Evolutionary conservation across 768 basidiomycete genomes (phyloP).

Genomic region (Artomyces pyxidatus): DNA sequence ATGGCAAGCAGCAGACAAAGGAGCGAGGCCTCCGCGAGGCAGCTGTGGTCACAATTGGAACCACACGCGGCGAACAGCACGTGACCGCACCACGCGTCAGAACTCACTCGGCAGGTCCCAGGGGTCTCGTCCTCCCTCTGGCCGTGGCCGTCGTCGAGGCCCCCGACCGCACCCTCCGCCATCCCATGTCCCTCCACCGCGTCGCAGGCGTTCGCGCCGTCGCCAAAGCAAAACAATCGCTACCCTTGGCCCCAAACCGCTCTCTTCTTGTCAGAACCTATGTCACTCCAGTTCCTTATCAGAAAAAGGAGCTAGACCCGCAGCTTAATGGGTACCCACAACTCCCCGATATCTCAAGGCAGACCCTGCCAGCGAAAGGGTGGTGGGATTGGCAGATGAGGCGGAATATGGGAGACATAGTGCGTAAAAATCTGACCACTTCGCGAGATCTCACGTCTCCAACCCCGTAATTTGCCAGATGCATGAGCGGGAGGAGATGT

Average conservation of each 20-base stretch:
- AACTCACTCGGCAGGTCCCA: background rate
- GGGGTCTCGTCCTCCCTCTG: background rate
- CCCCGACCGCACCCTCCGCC: no score
- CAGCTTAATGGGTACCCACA: slow-evolving; percentile 69
- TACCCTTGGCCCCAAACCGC: slow-evolving; percentile 10
- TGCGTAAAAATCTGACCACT: slow-evolving; percentile 25
- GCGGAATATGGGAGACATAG: slow-evolving; percentile 76
- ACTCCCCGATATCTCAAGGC: slow-evolving; percentile 58
- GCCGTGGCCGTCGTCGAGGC: no score
- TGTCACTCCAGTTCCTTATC: slow-evolving; percentile 21
- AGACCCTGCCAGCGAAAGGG: slow-evolving; percentile 52
- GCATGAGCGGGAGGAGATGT: slow-evolving; percentile 72
- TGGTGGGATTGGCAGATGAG: slow-evolving; percentile 75
- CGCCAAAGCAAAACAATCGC: slow-evolving; percentile 12
- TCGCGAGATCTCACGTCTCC: slow-evolving; percentile 5
- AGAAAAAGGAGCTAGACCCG: slow-evolving; percentile 41
- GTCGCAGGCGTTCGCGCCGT: slow-evolving; percentile 26
- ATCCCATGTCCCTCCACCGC: slow-evolving; percentile 34
- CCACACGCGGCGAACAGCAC: slow-evolving; percentile 4
- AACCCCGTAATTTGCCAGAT: slow-evolving; percentile 36
- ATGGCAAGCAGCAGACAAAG: background rate
- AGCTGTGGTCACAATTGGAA: background rate
- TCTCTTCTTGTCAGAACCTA: slow-evolving; percentile 9
- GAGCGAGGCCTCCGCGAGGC: background rate
- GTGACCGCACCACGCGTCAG: slow-evolving; percentile 1